Percentiles rank a stretch among this genome's conserved stretches.
Conservation (phyloP, 495 filamentous ascomycete genomes). For the Annulohypoxylon maeteangense region DNA sequence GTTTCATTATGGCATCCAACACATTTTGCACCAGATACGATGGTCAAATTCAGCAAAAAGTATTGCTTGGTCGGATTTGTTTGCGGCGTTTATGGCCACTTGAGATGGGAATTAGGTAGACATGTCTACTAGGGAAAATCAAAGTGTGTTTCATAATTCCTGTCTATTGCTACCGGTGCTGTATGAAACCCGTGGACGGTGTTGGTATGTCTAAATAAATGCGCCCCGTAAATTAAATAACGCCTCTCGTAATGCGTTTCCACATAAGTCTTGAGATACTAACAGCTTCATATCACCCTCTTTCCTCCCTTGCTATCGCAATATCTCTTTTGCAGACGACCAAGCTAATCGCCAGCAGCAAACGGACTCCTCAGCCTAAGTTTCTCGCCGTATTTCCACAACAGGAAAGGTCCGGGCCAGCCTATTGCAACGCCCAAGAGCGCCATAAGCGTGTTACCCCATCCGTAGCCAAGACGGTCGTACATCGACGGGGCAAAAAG, state of each 20-base stretch:
- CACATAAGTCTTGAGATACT: neutral
- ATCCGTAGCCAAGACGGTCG: constrained; percentile 62
- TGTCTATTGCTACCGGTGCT: constrained; percentile 1
- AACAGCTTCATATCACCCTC: neutral
- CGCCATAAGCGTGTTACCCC: constrained; percentile 66
- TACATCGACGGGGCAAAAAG: constrained; percentile 79
- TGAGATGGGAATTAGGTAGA: constrained; percentile 18
- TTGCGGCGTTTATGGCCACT: constrained; percentile 23
- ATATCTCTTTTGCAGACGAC: neutral
- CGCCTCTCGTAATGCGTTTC: neutral
- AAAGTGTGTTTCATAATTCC: constrained; percentile 1
- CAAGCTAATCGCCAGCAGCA: constrained; percentile 64
- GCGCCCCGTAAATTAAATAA: neutral
- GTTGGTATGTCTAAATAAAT: neutral
- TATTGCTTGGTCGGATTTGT: constrained; percentile 2
- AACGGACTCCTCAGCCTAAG: constrained; percentile 69
- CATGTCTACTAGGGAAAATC: constrained; percentile 2
- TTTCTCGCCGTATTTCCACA: constrained; percentile 60
- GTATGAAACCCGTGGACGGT: neutral
- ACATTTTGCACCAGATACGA: constrained; percentile 10
- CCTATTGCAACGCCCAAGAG: constrained; percentile 62
- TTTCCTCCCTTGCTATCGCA: neutral
- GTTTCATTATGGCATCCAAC: neutral
- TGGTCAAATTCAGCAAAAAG: constrained; percentile 6
- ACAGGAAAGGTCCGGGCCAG: constrained; percentile 61